phyloP scores from a whole-genome alignment of 768 basidiomycete species.

The Amanita pseudoporphyria region DNA sequence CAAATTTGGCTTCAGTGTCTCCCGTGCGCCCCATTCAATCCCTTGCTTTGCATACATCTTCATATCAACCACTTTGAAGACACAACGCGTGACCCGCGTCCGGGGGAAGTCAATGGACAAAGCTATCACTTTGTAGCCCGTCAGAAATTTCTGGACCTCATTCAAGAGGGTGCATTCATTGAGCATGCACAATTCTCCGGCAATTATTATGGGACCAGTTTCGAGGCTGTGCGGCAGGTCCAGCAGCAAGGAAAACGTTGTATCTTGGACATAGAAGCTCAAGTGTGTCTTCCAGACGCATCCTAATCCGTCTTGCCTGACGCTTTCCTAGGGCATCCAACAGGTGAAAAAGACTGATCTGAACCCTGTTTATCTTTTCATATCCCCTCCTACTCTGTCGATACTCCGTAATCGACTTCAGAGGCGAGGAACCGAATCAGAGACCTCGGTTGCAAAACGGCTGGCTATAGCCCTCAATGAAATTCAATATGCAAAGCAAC shows the following conservation, averaged over 20 bases:
- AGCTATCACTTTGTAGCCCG: constrained; percentile 80
- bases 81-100: constrained; percentile 79
- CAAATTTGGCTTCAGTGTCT: constrained; percentile 89
- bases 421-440: constrained; percentile 78
- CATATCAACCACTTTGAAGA: constrained; percentile 35
- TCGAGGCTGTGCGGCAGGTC: constrained; percentile 63
- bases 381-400: constrained; percentile 79
- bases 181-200: constrained; percentile 92
- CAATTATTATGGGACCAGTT: constrained; percentile 90
- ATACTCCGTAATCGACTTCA: constrained; percentile 61
- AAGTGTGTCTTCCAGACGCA: constrained; percentile 40
- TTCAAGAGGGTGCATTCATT: constrained; percentile 70
- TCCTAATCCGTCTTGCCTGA: constrained; percentile 3
- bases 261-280: constrained; percentile 92
- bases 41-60: constrained; percentile 5
- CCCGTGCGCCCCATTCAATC: constrained; percentile 41
- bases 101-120: constrained; percentile 73
- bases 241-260: constrained; percentile 66
- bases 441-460: constrained; percentile 61
- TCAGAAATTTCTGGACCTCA: constrained; percentile 63
- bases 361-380: constrained; percentile 83
- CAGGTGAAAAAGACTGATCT: constrained; percentile 81
- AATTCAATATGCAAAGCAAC: constrained; percentile 74
- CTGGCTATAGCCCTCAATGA: constrained; percentile 73
- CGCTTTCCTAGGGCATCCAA: constrained; percentile 64